Conservation (phyloP, 805 yeast species). For the Suhomyces sp. region DNA sequence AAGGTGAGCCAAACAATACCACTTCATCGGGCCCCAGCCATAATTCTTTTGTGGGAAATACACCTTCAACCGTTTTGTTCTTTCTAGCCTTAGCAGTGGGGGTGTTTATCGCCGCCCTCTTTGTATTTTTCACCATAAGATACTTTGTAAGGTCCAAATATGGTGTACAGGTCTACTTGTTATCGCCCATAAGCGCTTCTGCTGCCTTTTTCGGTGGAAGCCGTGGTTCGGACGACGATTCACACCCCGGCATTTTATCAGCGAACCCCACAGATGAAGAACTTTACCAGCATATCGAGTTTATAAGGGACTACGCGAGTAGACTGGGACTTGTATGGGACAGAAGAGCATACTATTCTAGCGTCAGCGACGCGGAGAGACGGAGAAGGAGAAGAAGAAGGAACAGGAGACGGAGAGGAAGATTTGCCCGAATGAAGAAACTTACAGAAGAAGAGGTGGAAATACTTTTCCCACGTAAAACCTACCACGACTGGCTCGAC, state of each 20-base stretch:
- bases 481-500: slow-evolving; percentile 58
- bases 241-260: background rate
- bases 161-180: slow-evolving; percentile 49
- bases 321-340: slow-evolving; percentile 24
- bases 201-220: background rate
- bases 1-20: background rate
- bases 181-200: slow-evolving; percentile 6
- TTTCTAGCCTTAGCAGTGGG: slow-evolving; percentile 64
- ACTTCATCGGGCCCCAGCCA: background rate
- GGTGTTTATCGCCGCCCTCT: slow-evolving; percentile 51
- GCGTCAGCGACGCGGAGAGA: background rate
- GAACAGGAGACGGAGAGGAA: slow-evolving; percentile 37
- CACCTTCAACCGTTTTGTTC: slow-evolving; percentile 62
- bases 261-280: slow-evolving; percentile 19
- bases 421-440: slow-evolving; percentile 48
- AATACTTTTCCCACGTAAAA: slow-evolving; percentile 53
- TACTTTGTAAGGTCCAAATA: slow-evolving; percentile 56
- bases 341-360: background rate
- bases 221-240: background rate
- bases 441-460: slow-evolving; percentile 58
- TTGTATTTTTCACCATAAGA: slow-evolving; percentile 58
- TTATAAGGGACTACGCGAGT: slow-evolving; percentile 30
- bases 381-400: slow-evolving; percentile 23
- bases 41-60: slow-evolving; percentile 38
- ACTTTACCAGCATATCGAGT: slow-evolving; percentile 34